Evolutionary conservation across 1,284 basidiomycete species (phyloP).

Genomic region (Bondarzewia mesenterica): DNA sequence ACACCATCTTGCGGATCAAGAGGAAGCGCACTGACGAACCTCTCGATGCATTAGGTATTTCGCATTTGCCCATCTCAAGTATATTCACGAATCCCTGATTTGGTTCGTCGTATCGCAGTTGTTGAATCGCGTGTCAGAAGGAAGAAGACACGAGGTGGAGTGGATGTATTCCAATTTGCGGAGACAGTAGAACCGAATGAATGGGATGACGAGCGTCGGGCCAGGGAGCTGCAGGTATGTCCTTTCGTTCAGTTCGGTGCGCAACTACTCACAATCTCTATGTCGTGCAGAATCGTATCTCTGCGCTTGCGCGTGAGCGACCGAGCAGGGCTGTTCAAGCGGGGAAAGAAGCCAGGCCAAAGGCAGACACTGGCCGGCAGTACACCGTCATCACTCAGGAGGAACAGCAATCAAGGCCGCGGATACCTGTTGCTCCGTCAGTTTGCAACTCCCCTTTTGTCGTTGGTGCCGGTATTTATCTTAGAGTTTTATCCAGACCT

Average conservation of each 20-base stretch:
- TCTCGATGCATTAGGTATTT: slow-evolving; percentile 57
- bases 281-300: slow-evolving; percentile 16
- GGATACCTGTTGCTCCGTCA: slow-evolving; percentile 19
- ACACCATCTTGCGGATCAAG: slow-evolving; percentile 71
- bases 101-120: slow-evolving; percentile 30
- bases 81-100: not conserved
- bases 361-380: slow-evolving; percentile 10
- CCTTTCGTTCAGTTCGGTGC: too few species aligned
- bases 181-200: slow-evolving; percentile 63
- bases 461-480: not conserved
- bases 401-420: slow-evolving; percentile 6
- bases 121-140: slow-evolving; percentile 53
- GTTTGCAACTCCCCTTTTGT: slow-evolving; percentile 5
- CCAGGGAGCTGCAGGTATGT: slow-evolving; percentile 47
- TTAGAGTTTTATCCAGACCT: slow-evolving; percentile 35
- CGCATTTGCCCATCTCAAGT: slow-evolving; percentile 7
- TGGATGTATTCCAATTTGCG: slow-evolving; percentile 69
- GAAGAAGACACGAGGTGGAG: slow-evolving; percentile 52
- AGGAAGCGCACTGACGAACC: slow-evolving; percentile 73
- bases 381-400: slow-evolving; percentile 25
- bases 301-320: slow-evolving; percentile 14
- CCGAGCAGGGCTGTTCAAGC: slow-evolving; percentile 1
- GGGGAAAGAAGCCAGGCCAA: not conserved
- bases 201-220: slow-evolving; percentile 52
- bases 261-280: too few species aligned